A percentile compares a stretch with the other conserved stretches of the same genome.
These are phyloP conservation scores for Trichoderma aggressivum DNA, from an alignment of 2,329 filamentous ascomycete species.

Conservation along the genomic window DNA sequence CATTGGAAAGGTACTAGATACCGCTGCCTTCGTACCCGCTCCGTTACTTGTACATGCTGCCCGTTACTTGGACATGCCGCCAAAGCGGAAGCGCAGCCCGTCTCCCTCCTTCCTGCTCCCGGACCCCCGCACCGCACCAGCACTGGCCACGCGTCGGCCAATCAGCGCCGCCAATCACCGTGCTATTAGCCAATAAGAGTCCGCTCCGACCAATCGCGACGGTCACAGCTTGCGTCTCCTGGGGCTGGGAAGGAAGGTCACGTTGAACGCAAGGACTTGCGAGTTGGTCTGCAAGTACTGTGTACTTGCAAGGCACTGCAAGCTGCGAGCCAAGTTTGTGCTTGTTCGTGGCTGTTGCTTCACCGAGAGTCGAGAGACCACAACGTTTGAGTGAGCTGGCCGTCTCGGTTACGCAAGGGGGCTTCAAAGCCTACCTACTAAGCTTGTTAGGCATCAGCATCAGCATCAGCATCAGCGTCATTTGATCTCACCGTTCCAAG, in stretches of 20 bases:
- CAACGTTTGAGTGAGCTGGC: background rate
- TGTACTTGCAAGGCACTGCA: background rate
- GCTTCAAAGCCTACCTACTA: background rate
- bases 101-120: background rate
- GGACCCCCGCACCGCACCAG: background rate
- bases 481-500: background rate
- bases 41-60: background rate
- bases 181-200: conserved; percentile 19
- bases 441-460: background rate
- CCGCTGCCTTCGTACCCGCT: background rate
- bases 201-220: conserved; percentile 16
- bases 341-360: background rate
- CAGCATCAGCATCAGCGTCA: background rate
- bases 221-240: background rate
- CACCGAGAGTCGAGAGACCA: background rate
- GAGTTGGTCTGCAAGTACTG: no score
- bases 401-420: background rate
- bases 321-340: no score
- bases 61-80: no score
- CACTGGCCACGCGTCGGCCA: conserved; percentile 8
- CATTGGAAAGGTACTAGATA: background rate
- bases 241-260: conserved; percentile 18
- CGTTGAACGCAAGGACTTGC: conserved; percentile 18
- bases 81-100: background rate
- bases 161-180: background rate